Conservation (phyloP, 2,329 filamentous ascomycete genomes). For the Talaromyces amestolkiae region DNA sequence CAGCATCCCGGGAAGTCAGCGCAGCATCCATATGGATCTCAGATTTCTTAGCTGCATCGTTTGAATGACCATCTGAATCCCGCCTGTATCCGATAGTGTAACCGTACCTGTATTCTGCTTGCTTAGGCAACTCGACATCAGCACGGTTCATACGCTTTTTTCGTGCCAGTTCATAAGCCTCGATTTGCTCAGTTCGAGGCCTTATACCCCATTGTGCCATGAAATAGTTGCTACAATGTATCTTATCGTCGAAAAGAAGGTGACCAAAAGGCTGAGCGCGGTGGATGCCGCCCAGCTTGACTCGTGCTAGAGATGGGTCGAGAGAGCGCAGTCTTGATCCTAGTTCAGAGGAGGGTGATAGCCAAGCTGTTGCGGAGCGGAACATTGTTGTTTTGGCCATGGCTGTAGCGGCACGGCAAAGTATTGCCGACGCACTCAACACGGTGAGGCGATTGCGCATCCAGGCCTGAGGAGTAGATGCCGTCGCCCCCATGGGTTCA, state of each 20-base stretch:
- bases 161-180: neutral
- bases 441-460: conserved; percentile 37
- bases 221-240: neutral
- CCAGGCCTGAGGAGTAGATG: conserved; percentile 26
- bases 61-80: neutral
- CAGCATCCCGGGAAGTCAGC: neutral
- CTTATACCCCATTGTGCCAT: neutral
- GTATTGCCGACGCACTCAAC: conserved; percentile 33
- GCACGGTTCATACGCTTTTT: neutral
- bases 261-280: conserved; percentile 43
- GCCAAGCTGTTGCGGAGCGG: conserved; percentile 34
- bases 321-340: neutral
- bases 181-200: neutral
- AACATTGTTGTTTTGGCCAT: conserved; percentile 34
- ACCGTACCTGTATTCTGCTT: neutral
- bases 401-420: conserved; percentile 35
- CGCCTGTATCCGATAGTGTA: neutral
- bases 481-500: neutral
- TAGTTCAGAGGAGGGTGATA: conserved; percentile 24
- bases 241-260: conserved; percentile 23
- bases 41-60: neutral
- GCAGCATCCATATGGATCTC: neutral
- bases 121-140: neutral
- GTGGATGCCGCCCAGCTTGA: conserved; percentile 45
- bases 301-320: conserved; percentile 25